Evolutionary conservation across 495 filamentous ascomycete genomes (phyloP).

Genomic region (Daldinia caldariorum): DNA sequence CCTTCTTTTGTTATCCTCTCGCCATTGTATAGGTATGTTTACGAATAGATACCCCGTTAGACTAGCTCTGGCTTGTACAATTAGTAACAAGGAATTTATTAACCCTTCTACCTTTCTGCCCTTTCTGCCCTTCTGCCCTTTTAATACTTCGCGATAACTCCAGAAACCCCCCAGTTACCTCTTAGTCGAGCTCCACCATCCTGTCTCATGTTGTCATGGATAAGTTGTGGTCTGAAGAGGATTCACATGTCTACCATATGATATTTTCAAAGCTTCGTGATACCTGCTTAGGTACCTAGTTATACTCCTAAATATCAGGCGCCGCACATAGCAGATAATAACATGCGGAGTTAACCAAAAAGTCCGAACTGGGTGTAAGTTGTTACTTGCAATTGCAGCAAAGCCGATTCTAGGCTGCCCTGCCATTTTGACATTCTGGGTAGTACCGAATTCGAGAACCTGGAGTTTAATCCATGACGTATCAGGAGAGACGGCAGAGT

Average conservation of each 20-base stretch:
- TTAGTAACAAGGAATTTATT: background rate
- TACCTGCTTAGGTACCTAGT: no score
- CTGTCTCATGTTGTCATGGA: constrained; percentile 1
- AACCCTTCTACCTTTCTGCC: background rate
- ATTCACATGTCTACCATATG: no score
- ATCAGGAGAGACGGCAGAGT: background rate
- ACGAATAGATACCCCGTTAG: background rate
- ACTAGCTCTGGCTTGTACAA: background rate
- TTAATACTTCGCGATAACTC: background rate
- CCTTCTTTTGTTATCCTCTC: background rate
- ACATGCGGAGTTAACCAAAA: background rate
- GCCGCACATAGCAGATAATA: background rate
- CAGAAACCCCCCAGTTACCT: background rate
- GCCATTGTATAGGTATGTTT: background rate
- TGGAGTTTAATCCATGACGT: constrained; percentile 23
- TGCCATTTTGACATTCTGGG: background rate
- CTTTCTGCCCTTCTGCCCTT: background rate
- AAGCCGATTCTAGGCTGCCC: background rate
- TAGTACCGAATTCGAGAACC: constrained; percentile 1
- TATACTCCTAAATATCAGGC: no score
- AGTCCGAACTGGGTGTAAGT: background rate
- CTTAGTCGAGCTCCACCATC: background rate
- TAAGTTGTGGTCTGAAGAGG: background rate
- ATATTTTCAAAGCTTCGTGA: no score
- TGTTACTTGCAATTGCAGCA: background rate